Percentiles rank a stretch among this genome's conserved stretches.
Conservation (phyloP, 768 basidiomycete genomes). For the Tulasnella sp. region DNA sequence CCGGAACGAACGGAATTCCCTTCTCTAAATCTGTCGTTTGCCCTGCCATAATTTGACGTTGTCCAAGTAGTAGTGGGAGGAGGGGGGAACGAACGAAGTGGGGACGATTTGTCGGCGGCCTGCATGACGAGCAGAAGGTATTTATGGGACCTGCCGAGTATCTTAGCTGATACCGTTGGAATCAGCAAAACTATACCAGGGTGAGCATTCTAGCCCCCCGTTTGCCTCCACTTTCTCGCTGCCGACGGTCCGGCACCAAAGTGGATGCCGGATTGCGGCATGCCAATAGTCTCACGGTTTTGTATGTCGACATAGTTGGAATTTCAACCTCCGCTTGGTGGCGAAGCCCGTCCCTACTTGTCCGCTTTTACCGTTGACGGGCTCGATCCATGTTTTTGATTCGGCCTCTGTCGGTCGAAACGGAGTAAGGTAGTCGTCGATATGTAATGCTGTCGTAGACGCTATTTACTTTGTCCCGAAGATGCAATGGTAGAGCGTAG, state of each 20-base stretch:
- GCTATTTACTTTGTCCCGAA: background rate
- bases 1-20: background rate
- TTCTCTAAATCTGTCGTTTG: background rate
- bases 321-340: no score
- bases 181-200: background rate
- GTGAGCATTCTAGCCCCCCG: background rate
- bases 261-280: background rate
- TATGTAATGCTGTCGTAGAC: background rate
- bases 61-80: background rate
- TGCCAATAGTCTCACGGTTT: background rate
- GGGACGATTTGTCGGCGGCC: background rate
- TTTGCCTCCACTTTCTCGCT: background rate
- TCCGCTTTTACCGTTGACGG: no score
- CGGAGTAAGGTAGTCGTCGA: no score
- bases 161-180: background rate
- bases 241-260: background rate
- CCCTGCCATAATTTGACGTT: background rate
- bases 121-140: background rate
- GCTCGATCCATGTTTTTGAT: no score
- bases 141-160: background rate
- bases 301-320: background rate
- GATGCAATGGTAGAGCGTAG: background rate
- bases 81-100: background rate
- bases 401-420: no score
- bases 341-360: no score